phyloP scores from a whole-genome alignment of 2,329 filamentous ascomycete genomes.

The Scytalidium sp. region DNA sequence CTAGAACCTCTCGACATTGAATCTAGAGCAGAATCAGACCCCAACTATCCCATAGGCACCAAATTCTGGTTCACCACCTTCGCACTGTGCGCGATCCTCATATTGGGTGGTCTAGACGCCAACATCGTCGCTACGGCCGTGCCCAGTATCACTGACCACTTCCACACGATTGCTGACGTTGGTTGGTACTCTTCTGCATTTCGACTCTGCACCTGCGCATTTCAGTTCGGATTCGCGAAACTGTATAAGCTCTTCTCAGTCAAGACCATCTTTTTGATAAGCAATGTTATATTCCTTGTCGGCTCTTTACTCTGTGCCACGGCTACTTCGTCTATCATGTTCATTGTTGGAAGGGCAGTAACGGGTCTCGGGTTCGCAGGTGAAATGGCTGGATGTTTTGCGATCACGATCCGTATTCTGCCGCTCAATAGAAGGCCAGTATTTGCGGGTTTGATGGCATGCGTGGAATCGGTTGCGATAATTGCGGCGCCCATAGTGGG shows the following conservation, averaged over 20 bases:
- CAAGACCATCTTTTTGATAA: slow-evolving; percentile 13
- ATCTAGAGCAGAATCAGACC: too few relatives aligned
- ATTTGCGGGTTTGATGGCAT: not conserved
- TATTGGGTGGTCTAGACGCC: too few relatives aligned
- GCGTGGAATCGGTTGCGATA: not conserved
- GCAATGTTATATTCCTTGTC: slow-evolving; percentile 22
- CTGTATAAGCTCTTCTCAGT: slow-evolving; percentile 18
- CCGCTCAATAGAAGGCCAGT: slow-evolving; percentile 3
- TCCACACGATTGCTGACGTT: slow-evolving; percentile 19
- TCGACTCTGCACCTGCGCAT: slow-evolving; percentile 22
- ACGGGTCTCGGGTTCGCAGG: slow-evolving; percentile 17
- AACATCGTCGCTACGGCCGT: too few relatives aligned
- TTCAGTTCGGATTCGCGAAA: slow-evolving; percentile 12
- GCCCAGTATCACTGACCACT: slow-evolving; percentile 7
- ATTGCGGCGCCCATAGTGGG: slow-evolving; percentile 29
- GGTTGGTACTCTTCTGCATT: too few relatives aligned
- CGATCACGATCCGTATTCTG: slow-evolving; percentile 17
- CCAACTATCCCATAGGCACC: not conserved
- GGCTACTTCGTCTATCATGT: slow-evolving; percentile 18
- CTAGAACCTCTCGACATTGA: too few relatives aligned
- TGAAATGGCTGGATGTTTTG: slow-evolving; percentile 24
- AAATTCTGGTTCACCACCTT: too few relatives aligned
- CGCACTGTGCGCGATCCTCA: too few relatives aligned
- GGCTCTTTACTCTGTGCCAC: slow-evolving; percentile 20
- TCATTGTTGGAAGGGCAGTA: slow-evolving; percentile 25